These are phyloP conservation scores for Casuarina equisetifolia DNA, from an alignment of 306 rosid genomes.

Conservation along the genomic window DNA sequence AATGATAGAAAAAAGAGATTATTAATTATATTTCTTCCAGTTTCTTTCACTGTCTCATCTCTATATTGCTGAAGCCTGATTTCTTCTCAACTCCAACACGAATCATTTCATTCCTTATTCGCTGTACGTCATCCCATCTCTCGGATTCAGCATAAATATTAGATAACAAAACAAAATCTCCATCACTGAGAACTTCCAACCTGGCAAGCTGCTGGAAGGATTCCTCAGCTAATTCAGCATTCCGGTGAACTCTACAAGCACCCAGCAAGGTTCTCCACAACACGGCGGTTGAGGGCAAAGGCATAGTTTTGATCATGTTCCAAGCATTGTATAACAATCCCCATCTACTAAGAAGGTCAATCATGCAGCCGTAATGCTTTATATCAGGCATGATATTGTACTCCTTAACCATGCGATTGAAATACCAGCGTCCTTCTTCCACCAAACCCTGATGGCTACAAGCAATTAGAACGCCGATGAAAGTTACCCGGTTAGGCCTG, in stretches of 20 bases:
- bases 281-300: slow-evolving; percentile 34
- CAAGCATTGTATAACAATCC: slow-evolving; percentile 60
- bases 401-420: slow-evolving; percentile 41
- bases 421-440: slow-evolving; percentile 60
- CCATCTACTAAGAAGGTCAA: slow-evolving; percentile 66
- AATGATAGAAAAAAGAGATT: background rate
- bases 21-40: no score
- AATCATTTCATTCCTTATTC: slow-evolving; percentile 55
- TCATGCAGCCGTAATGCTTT: slow-evolving; percentile 74
- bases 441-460: slow-evolving; percentile 74
- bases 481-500: slow-evolving; percentile 56
- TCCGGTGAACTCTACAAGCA: slow-evolving; percentile 57
- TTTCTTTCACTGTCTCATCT: slow-evolving; percentile 18
- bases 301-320: slow-evolving; percentile 38
- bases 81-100: slow-evolving; percentile 42
- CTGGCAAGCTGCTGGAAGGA: slow-evolving; percentile 51
- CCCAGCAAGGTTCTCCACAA: slow-evolving; percentile 71
- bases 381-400: slow-evolving; percentile 49
- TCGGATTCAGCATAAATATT: slow-evolving; percentile 65
- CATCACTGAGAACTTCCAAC: slow-evolving; percentile 49
- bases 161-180: slow-evolving; percentile 63
- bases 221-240: slow-evolving; percentile 56
- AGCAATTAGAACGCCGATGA: slow-evolving; percentile 62
- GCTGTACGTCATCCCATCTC: slow-evolving; percentile 64
- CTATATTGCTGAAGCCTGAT: slow-evolving; percentile 56